These are phyloP conservation scores for Hanseniaspora meyeri DNA, from an alignment of 805 yeast genomes.

Conservation along the genomic window DNA sequence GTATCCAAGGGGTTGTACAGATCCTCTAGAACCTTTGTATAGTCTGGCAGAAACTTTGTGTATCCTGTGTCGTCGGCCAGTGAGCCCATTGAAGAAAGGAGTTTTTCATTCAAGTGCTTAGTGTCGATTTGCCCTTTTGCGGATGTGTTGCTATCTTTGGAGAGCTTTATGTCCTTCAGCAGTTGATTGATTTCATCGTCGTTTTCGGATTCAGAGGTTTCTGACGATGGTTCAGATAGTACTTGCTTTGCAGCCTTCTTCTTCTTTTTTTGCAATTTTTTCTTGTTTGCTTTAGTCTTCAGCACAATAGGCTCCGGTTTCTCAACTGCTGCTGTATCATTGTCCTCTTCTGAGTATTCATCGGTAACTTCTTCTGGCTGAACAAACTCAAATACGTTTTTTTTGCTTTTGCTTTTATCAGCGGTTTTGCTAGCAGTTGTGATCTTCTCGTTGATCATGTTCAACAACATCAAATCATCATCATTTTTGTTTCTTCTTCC, in stretches of 20 bases:
- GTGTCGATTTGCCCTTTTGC: constrained; percentile 32
- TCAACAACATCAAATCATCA: constrained; percentile 15
- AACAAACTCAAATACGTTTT: constrained; percentile 1
- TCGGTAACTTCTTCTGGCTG: constrained; percentile 13
- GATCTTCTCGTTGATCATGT: constrained; percentile 11
- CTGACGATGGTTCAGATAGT: background rate
- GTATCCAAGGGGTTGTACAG: constrained; percentile 31
- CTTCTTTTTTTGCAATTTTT: constrained; percentile 19
- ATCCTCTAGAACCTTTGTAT: background rate
- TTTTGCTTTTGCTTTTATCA: background rate
- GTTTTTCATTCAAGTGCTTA: background rate
- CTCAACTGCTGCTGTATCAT: background rate
- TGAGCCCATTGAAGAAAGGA: background rate
- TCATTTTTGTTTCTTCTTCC: constrained; percentile 27
- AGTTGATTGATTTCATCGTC: constrained; percentile 10
- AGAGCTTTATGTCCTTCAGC: constrained; percentile 13
- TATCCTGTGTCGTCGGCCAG: constrained; percentile 4
- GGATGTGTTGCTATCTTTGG: constrained; percentile 13
- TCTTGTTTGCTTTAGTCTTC: constrained; percentile 11
- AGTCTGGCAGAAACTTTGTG: background rate
- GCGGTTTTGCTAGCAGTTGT: background rate
- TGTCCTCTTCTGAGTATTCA: constrained; percentile 13
- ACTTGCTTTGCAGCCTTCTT: constrained; percentile 11
- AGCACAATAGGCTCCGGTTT: background rate
- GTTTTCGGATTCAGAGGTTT: constrained; percentile 10